A percentile compares a stretch with the other conserved stretches of the same genome.
Conservation (phyloP, 306 rosid genomes). For the Hippophae gyantsensis region DNA sequence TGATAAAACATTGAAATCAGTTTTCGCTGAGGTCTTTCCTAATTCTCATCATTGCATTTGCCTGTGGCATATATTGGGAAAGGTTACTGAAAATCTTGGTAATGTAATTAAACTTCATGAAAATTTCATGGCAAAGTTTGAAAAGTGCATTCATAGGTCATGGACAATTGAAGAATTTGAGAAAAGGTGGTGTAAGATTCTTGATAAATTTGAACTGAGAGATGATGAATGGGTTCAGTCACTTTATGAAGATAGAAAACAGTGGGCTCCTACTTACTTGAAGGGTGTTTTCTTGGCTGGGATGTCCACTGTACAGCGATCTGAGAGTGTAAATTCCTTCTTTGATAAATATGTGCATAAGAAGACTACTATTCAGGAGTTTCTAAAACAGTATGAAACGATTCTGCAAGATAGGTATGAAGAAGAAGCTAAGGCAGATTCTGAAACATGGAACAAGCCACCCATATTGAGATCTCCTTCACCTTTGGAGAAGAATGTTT, state of each 20-base stretch:
- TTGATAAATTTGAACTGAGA: conserved; percentile 66
- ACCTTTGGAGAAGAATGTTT: conserved; percentile 83
- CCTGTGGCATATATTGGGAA: conserved; percentile 83
- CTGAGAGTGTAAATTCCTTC: conserved; percentile 86
- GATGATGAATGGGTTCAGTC: conserved; percentile 73
- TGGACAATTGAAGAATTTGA: conserved; percentile 79
- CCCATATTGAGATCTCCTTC: conserved; percentile 82
- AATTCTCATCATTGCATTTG: conserved; percentile 51
- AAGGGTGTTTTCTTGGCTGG: conserved; percentile 74
- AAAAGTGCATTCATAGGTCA: conserved; percentile 78
- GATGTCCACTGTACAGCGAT: conserved; percentile 73
- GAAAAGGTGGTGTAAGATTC: conserved; percentile 72
- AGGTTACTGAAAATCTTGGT: conserved; percentile 73
- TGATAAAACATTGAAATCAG: conserved; percentile 71
- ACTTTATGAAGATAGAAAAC: conserved; percentile 66
- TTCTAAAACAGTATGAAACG: conserved; percentile 69
- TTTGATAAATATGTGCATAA: conserved; percentile 87
- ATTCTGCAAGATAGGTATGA: conserved; percentile 93
- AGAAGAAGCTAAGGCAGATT: conserved; percentile 98
- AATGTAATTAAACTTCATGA: conserved; percentile 61
- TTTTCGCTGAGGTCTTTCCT: conserved; percentile 59
- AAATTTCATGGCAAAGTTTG: conserved; percentile 73
- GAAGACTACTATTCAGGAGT: conserved; percentile 84
- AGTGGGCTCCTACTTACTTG: conserved; percentile 84
- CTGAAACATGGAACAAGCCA: conserved; percentile 79